phyloP scores from a whole-genome alignment of 169 alveolate genomes.

The Cryptosporidium andersoni region DNA sequence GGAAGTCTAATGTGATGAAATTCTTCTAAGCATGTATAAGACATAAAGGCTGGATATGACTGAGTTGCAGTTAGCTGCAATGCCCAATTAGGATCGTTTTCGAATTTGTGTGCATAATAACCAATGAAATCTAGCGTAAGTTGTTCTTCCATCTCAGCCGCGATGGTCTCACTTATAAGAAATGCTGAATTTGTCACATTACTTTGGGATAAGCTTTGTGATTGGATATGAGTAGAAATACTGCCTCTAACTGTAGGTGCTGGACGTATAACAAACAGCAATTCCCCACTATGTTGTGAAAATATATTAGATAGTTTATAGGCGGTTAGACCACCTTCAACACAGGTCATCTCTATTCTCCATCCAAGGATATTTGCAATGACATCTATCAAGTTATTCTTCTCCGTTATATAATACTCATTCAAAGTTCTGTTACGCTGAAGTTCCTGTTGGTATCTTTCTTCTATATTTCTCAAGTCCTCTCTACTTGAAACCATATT shows the following conservation, averaged over 20 bases:
- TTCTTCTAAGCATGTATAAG: constrained; percentile 65
- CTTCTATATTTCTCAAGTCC: constrained; percentile 2
- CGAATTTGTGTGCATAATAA: constrained; percentile 62
- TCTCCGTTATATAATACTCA: constrained; percentile 58
- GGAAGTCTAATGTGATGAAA: constrained; percentile 20
- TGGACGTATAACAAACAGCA: constrained; percentile 55
- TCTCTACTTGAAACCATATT: not conserved
- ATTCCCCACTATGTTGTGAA: constrained; percentile 56
- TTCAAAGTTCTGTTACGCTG: constrained; percentile 28
- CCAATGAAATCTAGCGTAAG: constrained; percentile 64
- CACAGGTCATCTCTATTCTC: constrained; percentile 60
- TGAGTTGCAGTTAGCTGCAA: constrained; percentile 61
- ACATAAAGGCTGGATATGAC: constrained; percentile 69
- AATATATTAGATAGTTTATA: constrained; percentile 57
- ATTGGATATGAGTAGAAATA: not conserved
- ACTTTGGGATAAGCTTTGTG: not conserved
- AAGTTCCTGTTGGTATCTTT: constrained; percentile 39
- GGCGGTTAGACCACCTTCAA: constrained; percentile 63
- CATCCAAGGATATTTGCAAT: constrained; percentile 67
- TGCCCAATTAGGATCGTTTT: constrained; percentile 68
- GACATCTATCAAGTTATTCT: constrained; percentile 45
- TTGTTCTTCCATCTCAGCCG: constrained; percentile 57
- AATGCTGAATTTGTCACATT: constrained; percentile 14
- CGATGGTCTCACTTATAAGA: constrained; percentile 31
- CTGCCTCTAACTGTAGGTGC: constrained; percentile 29